Evolutionary conservation across 2,329 filamentous ascomycete species (phyloP), one percentile per base, ranked within the genome.

Genomic region (Iodosphaeria phyllophila): DNA sequence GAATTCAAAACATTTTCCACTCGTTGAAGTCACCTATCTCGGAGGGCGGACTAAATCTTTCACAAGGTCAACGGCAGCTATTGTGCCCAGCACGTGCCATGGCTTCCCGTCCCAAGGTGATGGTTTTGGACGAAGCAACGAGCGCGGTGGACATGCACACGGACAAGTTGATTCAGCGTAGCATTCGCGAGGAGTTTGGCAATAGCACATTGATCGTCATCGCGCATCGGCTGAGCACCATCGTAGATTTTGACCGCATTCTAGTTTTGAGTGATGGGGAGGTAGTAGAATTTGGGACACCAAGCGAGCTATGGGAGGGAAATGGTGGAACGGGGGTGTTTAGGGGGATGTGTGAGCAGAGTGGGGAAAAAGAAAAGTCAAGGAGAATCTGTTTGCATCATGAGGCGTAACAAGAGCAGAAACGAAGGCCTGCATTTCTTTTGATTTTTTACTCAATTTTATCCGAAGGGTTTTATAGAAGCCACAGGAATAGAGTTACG

Each of bases 41-140:
- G 3, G 74, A 80, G 43, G 74, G 73, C 11, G 76, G 76, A 0
- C 60, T 75, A 4, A 83, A 82, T 42, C 56, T 82, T 11, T 78
- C 73, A 0, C 75, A 80, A 42, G 75, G 76, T 15, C 76, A 83
- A 45, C 63, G 76, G 3, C 76, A 83, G 45, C 68, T 82, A 1
- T 61, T 83, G 18, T 80, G 74, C 38, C 64, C 80, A 4, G 75
- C 75, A 1, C 70, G 70, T 25, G 75, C 71, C 25, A 79, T 82
- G 35, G 68, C 80, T 13, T 60, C 67, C 0, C 61, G 71, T 0
- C 75, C 77, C 3, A 74, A 75, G 41, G 69, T 86, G 36, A 75
- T 86, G 64, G 68, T 84, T 2, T 60, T 84, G 2, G 77, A 86
- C 42, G 77, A 84, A 50, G 77, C 78, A 1, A 86, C 78, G 0